Evolutionary conservation across 2,329 filamentous ascomycete genomes (phyloP).

Genomic region (Diaporthe sp.): DNA sequence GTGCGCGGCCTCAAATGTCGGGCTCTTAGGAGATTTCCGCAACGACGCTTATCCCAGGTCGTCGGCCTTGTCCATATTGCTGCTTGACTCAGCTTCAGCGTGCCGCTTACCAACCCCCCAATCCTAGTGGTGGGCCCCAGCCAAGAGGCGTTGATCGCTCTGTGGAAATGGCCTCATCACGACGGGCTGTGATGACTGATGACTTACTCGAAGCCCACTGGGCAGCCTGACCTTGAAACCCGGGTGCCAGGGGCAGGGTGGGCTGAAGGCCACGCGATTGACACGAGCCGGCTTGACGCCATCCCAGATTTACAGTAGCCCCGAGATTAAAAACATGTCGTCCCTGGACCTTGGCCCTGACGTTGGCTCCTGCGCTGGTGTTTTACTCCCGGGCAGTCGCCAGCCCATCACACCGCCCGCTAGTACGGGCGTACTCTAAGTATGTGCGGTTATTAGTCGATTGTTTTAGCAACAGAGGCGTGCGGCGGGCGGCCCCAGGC

Average conservation of each 20-base stretch:
- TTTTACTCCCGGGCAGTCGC: neutral
- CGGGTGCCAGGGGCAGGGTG: constrained; percentile 24
- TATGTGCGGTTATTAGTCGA: neutral
- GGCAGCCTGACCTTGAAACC: neutral
- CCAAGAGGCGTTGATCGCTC: constrained; percentile 4
- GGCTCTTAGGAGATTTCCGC: constrained; percentile 12
- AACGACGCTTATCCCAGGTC: constrained; percentile 10
- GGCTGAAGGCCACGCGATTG: constrained; percentile 30
- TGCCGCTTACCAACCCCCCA: neutral
- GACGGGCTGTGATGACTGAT: constrained; percentile 15
- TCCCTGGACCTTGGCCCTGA: neutral
- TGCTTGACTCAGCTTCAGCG: constrained; percentile 7
- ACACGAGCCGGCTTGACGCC: constrained; percentile 33
- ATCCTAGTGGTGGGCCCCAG: neutral
- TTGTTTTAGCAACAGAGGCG: neutral
- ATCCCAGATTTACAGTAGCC: constrained; percentile 29
- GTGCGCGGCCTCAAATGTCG: constrained; percentile 21
- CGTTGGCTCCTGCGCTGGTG: neutral
- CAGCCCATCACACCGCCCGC: constrained; percentile 1
- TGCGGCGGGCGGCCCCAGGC: neutral
- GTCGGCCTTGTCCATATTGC: neutral
- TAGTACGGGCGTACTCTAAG: neutral
- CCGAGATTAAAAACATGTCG: constrained; percentile 8
- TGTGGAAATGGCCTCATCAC: constrained; percentile 21
- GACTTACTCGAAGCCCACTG: neutral